Evolutionary conservation across 2,329 filamentous ascomycete species (phyloP), one percentile per base, ranked within the genome.

Genomic region (Chaetomium globosum): DNA sequence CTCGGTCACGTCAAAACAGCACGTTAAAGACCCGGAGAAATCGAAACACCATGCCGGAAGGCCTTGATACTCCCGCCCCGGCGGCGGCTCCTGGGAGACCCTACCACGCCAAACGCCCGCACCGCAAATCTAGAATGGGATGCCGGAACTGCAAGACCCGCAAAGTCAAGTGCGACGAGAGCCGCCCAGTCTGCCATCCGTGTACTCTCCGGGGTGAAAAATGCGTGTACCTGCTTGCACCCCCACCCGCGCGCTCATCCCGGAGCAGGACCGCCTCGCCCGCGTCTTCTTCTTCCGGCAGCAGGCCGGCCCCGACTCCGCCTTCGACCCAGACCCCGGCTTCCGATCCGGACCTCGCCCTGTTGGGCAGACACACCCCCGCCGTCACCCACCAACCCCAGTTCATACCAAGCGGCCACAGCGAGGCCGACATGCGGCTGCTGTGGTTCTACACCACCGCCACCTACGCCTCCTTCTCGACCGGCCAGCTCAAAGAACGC

Each of bases 71-170:
- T 33, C 26, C 56, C 30, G 39, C 33, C 39, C 8, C 16, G 12
- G n/a, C 53, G 2, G 2, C 30, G 36, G 31, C 53, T 16, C 36
- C 55, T 10, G 58, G 63, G 10, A 70, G 64, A 59, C 77, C 77
- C 1, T 82, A 79, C 59, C 75, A 80, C 63, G 67, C 79, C 58
- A 86, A 86, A 72, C 79, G 83, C 12, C 82, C 83, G 56, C 84
- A 86, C 72, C 82, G 77, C 68, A 86, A 86, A 73, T 84, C 83
- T 1, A 77, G 83, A 33, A 76, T 77, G 2, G 84, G 83, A 6
- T 86, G 84, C 70, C 76, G 75, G 67, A 83, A 81, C 70, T 86
- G 84, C 78, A 86, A 86, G 74, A 73, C 74, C 19, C 80, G 84
- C 62, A 85, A 83, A 73, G 71, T 72, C 66, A 85, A 84, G 74